These are phyloP conservation scores for Trichoderma lentiforme DNA, from an alignment of 2,329 filamentous ascomycete genomes.

Conservation along the genomic window DNA sequence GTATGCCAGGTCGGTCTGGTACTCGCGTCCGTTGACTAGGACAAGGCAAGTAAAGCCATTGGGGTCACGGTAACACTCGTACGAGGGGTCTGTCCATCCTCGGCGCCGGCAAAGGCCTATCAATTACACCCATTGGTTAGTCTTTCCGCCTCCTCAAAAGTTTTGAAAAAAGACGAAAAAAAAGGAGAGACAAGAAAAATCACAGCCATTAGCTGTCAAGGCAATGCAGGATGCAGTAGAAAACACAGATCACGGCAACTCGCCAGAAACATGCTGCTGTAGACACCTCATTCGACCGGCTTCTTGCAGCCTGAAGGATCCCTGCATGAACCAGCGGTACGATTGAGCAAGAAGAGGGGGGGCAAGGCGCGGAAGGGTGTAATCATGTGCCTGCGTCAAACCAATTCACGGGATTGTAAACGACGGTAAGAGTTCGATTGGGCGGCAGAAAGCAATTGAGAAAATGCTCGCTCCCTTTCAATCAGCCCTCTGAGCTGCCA, in stretches of 20 bases:
- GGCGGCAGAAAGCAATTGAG: not conserved
- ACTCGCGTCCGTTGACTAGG: constrained; percentile 93
- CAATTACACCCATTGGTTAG: constrained; percentile 23
- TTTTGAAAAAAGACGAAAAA: too few species aligned
- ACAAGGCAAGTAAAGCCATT: constrained; percentile 85
- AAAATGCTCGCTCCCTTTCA: not conserved
- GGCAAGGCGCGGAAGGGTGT: not conserved
- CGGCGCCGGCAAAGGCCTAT: constrained; percentile 90
- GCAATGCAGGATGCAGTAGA: not conserved
- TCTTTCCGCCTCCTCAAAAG: not conserved
- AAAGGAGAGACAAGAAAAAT: not conserved
- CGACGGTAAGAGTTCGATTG: not conserved
- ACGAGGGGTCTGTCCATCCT: constrained; percentile 87
- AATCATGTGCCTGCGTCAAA: not conserved
- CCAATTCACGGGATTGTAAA: not conserved
- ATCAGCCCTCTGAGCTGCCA: not conserved
- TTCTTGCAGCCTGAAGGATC: constrained; percentile 9
- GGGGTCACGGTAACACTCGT: constrained; percentile 73
- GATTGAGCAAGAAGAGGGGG: not conserved
- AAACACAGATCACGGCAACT: not conserved
- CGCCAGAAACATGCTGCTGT: constrained; percentile 30
- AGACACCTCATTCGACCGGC: constrained; percentile 30
- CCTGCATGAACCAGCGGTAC: not conserved
- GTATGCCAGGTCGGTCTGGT: constrained; percentile 85
- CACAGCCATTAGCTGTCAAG: not conserved